Evolutionary conservation across 75 land plant species (phyloP).

Genomic region (Isoetes taiwanensis): DNA sequence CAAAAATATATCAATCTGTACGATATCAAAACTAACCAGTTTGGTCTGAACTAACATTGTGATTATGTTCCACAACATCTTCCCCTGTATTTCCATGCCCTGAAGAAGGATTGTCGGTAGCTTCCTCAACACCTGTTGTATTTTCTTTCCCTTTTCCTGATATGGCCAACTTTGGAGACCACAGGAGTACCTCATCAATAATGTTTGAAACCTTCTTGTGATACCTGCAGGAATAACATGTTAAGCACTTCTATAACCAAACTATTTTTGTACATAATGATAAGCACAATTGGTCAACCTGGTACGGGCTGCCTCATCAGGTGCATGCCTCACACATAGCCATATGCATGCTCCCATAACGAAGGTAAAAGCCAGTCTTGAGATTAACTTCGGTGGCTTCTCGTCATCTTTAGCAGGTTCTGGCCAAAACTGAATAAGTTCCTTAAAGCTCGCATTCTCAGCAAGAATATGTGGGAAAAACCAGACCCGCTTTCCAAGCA

Average conservation of each 20-base stretch:
- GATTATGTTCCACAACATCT: too few species aligned
- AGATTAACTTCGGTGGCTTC: constrained; percentile 78
- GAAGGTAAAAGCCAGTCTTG: constrained; percentile 61
- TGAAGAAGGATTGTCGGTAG: too few species aligned
- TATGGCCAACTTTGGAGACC: constrained; percentile 81
- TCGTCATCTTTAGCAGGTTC: constrained; percentile 69
- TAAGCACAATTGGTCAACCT: constrained; percentile 28
- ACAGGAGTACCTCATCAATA: constrained; percentile 89
- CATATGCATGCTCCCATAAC: constrained; percentile 45
- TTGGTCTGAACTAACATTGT: too few species aligned
- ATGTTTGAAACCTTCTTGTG: constrained; percentile 87
- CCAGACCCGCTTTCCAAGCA: constrained; percentile 88
- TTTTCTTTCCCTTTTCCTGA: constrained; percentile 66
- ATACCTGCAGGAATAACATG: constrained; percentile 42
- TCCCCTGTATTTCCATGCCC: too few species aligned
- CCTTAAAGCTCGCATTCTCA: constrained; percentile 83
- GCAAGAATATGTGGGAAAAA: constrained; percentile 95
- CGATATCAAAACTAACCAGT: too few species aligned
- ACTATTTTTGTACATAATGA: neutral
- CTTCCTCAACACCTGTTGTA: too few species aligned
- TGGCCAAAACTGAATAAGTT: constrained; percentile 80
- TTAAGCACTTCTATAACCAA: neutral
- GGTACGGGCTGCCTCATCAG: constrained; percentile 96
- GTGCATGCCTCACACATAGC: constrained; percentile 76
- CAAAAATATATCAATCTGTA: too few species aligned